Evolutionary conservation across 345 rosid species (phyloP).

Genomic region (Euphorbia lathyris): DNA sequence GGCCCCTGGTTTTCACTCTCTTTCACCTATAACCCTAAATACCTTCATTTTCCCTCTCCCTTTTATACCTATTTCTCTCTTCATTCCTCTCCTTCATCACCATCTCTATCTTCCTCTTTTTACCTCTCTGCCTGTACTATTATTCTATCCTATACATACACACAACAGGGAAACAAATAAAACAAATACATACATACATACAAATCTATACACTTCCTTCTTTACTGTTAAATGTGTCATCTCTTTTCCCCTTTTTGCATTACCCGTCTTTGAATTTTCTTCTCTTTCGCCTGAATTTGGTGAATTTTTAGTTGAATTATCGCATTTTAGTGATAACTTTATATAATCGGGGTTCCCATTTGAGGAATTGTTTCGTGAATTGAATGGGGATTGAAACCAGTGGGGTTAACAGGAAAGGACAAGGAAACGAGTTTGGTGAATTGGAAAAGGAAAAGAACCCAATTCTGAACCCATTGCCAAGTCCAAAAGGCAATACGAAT

Average conservation of each 20-base stretch:
- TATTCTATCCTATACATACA: neutral
- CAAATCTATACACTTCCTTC: too few species aligned
- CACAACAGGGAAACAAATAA: neutral
- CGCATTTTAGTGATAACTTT: neutral
- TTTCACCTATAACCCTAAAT: constrained; percentile 18
- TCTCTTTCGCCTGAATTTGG: neutral
- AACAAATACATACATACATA: neutral
- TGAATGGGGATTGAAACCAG: constrained; percentile 68
- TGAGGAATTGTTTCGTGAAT: neutral
- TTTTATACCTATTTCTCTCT: constrained; percentile 12
- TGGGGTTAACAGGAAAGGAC: constrained; percentile 34
- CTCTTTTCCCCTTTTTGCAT: neutral
- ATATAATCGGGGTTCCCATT: constrained; percentile 4
- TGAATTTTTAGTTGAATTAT: neutral
- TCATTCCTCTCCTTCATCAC: constrained; percentile 2
- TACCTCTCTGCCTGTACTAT: neutral
- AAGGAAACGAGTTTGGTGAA: constrained; percentile 38
- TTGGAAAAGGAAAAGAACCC: constrained; percentile 30
- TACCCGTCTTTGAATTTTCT: constrained; percentile 10
- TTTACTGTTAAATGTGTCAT: neutral
- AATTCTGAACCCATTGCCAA: constrained; percentile 13
- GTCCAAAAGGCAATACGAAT: constrained; percentile 16
- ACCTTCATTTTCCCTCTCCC: constrained; percentile 14
- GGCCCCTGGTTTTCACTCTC: constrained; percentile 78
- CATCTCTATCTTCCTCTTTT: constrained; percentile 4